These are phyloP conservation scores for Fusarium foetens DNA, from an alignment of 2,329 filamentous ascomycete species.

Conservation along the genomic window DNA sequence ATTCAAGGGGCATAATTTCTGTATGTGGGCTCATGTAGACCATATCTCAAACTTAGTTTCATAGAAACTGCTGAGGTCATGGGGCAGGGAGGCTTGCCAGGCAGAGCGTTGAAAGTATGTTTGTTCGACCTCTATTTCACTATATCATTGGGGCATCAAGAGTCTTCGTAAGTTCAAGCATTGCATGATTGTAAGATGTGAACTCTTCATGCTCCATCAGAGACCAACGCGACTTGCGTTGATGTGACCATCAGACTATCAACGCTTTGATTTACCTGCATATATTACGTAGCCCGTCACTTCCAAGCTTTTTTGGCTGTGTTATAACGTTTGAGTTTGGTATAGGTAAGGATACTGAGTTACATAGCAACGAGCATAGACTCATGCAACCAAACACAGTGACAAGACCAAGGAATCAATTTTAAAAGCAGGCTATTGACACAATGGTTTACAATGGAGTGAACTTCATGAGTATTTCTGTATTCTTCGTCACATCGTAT, in stretches of 20 bases:
- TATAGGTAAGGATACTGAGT: background rate
- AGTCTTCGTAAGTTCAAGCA: background rate
- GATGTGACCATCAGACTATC: background rate
- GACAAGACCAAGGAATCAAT: background rate
- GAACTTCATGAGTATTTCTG: background rate
- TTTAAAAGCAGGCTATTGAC: background rate
- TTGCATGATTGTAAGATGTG: background rate
- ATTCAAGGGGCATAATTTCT: background rate
- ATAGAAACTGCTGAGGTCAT: background rate
- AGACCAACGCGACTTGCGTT: background rate
- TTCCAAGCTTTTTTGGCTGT: background rate
- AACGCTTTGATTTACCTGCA: background rate
- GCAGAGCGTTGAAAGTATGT: background rate
- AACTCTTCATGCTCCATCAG: background rate
- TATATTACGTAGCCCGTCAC: background rate
- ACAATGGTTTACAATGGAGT: background rate
- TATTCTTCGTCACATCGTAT: conserved; percentile 1
- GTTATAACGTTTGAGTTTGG: background rate
- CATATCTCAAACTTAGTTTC: background rate
- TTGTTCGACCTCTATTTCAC: background rate
- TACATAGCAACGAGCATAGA: background rate
- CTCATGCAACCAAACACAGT: background rate
- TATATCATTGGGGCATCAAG: background rate
- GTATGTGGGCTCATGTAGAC: background rate
- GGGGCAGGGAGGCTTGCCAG: background rate